Conservation (phyloP, 306 rosid genomes). For the Leucaena leucocephala region DNA sequence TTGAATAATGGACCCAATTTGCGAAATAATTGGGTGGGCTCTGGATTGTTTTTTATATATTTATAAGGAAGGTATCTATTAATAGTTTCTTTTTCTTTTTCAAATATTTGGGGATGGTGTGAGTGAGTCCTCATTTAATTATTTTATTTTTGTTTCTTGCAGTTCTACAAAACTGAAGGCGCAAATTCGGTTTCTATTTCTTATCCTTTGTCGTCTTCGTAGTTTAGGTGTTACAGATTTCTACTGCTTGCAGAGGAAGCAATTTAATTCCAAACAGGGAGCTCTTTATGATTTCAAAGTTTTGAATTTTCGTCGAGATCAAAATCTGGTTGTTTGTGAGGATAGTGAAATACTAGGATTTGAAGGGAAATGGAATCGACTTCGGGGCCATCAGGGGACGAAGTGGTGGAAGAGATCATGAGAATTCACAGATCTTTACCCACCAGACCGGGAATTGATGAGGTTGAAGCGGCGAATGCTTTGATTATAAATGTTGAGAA, state of each 20-base stretch:
- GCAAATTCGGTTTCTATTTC: background rate
- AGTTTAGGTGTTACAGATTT: slow-evolving; percentile 9
- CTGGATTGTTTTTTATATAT: background rate
- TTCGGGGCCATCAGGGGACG: slow-evolving; percentile 49
- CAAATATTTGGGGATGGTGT: background rate
- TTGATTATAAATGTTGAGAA: slow-evolving; percentile 63
- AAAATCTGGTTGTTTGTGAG: slow-evolving; percentile 30
- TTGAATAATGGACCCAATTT: slow-evolving; percentile 7
- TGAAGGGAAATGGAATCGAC: slow-evolving; percentile 45
- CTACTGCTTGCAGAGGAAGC: background rate
- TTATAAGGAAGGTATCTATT: background rate
- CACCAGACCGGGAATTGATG: slow-evolving; percentile 64
- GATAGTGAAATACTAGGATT: background rate
- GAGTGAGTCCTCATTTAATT: background rate
- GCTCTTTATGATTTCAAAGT: slow-evolving; percentile 11
- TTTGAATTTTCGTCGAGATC: slow-evolving; percentile 12
- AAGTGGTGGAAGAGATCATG: slow-evolving; percentile 78
- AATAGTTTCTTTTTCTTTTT: background rate
- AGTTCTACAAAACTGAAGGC: slow-evolving; percentile 18
- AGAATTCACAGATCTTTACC: slow-evolving; percentile 77
- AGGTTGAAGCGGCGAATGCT: slow-evolving; percentile 72
- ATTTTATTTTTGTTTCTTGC: slow-evolving; percentile 6
- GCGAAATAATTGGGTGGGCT: background rate
- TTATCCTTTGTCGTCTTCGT: background rate
- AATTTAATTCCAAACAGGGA: background rate